Evolutionary conservation across 257 asterid species (phyloP).

Genomic region (Solanum piurae): DNA sequence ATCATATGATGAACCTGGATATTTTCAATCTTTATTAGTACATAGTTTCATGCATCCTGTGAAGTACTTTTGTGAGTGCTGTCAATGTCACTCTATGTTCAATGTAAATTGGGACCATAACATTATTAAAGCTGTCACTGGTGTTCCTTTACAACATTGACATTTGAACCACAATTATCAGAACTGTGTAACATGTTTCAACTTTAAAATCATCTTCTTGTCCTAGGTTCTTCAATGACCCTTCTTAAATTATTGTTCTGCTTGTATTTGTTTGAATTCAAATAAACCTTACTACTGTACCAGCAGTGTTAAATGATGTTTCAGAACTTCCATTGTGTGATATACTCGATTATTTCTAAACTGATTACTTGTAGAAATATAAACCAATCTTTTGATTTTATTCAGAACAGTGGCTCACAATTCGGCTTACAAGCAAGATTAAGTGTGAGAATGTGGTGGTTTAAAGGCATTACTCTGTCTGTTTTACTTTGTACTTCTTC

Average conservation of each 20-base stretch:
- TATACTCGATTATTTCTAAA: not conserved
- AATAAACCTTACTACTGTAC: not conserved
- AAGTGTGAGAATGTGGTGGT: not conserved
- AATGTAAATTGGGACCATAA: slow-evolving; percentile 1
- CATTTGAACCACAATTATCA: slow-evolving; percentile 1
- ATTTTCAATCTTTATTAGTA: not conserved
- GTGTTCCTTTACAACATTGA: not conserved
- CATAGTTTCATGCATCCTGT: not conserved
- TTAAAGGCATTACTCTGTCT: not conserved
- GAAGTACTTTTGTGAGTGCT: not conserved
- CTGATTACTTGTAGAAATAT: not conserved
- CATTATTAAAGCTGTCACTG: not conserved
- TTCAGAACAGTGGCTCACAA: not conserved
- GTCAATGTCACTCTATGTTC: not conserved
- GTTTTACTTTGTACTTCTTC: not conserved
- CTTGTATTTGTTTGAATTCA: not conserved
- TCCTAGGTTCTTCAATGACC: not conserved
- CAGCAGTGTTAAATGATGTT: not conserved
- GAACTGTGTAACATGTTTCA: not conserved
- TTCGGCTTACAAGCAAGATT: not conserved
- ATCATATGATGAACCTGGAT: not conserved
- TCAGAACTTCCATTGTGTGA: not conserved
- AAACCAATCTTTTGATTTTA: not conserved
- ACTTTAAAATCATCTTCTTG: not conserved
- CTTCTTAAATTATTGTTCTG: not conserved